Conservation (phyloP, 2,329 filamentous ascomycete genomes). For the Botrytis aclada region DNA sequence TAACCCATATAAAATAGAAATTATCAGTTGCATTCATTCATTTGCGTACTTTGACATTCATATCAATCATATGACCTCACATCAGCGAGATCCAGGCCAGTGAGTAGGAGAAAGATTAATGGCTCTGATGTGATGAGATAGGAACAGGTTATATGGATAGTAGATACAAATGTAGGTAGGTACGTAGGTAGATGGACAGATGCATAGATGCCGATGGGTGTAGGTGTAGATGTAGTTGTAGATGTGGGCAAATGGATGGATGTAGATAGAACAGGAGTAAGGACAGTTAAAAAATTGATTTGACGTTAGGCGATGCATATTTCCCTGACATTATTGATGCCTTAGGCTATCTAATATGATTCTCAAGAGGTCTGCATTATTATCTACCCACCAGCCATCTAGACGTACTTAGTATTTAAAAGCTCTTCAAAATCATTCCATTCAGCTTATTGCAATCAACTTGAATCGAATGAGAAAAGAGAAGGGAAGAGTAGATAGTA, state of each 20-base stretch:
- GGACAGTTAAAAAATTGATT: no score
- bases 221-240: no score
- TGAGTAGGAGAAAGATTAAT: neutral
- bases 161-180: neutral
- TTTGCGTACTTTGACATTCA: neutral
- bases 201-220: no score
- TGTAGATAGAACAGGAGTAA: no score
- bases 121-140: neutral
- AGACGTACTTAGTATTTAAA: neutral
- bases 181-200: no score
- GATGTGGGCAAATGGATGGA: no score
- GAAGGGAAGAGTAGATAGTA: neutral
- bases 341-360: neutral
- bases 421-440: neutral
- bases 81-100: neutral
- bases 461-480: neutral
- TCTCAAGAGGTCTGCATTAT: neutral
- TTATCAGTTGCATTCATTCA: neutral
- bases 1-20: neutral
- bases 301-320: neutral
- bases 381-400: no score
- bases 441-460: no score
- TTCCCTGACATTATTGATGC: neutral
- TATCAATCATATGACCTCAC: conserved; percentile 2
- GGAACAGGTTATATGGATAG: neutral